phyloP scores from a whole-genome alignment of 768 basidiomycete genomes.

The Suillus placidus region DNA sequence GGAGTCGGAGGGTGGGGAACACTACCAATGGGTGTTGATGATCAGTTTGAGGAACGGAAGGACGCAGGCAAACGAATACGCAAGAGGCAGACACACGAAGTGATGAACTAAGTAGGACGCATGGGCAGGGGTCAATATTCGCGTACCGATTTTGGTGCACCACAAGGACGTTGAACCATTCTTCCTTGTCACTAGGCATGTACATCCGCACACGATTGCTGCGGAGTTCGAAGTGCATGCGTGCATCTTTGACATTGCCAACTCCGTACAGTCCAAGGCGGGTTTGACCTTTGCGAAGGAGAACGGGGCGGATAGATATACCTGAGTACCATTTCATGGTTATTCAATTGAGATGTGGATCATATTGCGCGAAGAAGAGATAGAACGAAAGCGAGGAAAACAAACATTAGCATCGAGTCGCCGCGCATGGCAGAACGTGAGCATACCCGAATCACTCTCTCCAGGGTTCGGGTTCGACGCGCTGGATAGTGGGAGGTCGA shows the following conservation, averaged over 20 bases:
- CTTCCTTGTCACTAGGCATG: conserved; percentile 87
- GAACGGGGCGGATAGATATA: conserved; percentile 86
- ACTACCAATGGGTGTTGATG: conserved; percentile 41
- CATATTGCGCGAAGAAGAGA: neutral
- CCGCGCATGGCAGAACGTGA: neutral
- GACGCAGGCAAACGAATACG: neutral
- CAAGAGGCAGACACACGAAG: neutral
- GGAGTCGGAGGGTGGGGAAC: conserved; percentile 95
- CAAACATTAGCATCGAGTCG: neutral
- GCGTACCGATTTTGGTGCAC: conserved; percentile 93
- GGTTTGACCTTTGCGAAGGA: conserved; percentile 86
- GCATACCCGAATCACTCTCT: neutral
- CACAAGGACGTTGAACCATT: conserved; percentile 94
- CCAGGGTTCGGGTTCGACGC: conserved; percentile 34
- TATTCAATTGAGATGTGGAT: conserved; percentile 22
- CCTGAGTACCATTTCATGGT: conserved; percentile 55
- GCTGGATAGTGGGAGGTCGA: conserved; percentile 81
- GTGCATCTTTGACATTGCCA: conserved; percentile 94
- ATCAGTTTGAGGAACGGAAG: neutral
- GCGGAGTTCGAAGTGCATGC: conserved; percentile 95
- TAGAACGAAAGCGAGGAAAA: neutral
- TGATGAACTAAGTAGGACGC: neutral
- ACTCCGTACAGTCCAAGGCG: conserved; percentile 92
- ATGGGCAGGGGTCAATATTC: neutral
- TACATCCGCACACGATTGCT: conserved; percentile 96